Percentiles rank a stretch among this genome's conserved stretches.
phyloP scores from a whole-genome alignment of 1,284 basidiomycete genomes.

The Omphalotus olearius region DNA sequence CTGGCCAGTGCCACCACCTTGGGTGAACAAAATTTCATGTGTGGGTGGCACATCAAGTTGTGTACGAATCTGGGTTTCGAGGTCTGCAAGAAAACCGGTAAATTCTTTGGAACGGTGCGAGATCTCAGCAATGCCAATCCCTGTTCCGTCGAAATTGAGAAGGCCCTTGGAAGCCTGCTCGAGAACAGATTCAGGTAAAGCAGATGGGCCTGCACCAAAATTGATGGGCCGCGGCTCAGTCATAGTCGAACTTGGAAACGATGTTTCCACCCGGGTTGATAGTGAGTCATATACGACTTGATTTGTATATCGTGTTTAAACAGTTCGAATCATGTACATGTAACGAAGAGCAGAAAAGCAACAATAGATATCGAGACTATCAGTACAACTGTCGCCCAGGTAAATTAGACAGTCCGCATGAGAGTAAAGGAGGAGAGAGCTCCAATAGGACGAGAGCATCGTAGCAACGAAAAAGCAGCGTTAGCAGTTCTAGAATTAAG shows the following conservation, averaged over 20 bases:
- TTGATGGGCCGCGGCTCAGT: constrained; percentile 63
- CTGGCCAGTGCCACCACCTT: constrained; percentile 88
- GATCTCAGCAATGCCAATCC: constrained; percentile 92
- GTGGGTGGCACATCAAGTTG: constrained; percentile 79
- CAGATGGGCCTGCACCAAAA: constrained; percentile 90
- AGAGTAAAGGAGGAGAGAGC: background rate
- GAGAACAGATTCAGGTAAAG: constrained; percentile 80
- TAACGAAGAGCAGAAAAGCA: too few relatives aligned
- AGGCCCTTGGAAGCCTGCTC: constrained; percentile 76
- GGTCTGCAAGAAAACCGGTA: constrained; percentile 59
- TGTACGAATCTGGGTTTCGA: constrained; percentile 67
- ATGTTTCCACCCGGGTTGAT: background rate
- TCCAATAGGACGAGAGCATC: constrained; percentile 3
- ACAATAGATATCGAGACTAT: background rate
- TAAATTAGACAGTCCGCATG: background rate
- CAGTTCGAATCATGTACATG: too few relatives aligned
- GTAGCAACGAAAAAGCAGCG: constrained; percentile 1
- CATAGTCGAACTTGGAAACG: constrained; percentile 28
- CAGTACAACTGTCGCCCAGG: constrained; percentile 1
- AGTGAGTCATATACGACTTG: background rate
- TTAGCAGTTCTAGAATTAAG: constrained; percentile 5
- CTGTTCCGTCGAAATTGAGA: constrained; percentile 83
- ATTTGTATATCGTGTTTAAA: too few relatives aligned
- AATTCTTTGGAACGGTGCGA: constrained; percentile 93
- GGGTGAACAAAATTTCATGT: constrained; percentile 87